Evolutionary conservation across 1,139 yeast species (phyloP).

Genomic region (Scheffersomyces quercinus): DNA sequence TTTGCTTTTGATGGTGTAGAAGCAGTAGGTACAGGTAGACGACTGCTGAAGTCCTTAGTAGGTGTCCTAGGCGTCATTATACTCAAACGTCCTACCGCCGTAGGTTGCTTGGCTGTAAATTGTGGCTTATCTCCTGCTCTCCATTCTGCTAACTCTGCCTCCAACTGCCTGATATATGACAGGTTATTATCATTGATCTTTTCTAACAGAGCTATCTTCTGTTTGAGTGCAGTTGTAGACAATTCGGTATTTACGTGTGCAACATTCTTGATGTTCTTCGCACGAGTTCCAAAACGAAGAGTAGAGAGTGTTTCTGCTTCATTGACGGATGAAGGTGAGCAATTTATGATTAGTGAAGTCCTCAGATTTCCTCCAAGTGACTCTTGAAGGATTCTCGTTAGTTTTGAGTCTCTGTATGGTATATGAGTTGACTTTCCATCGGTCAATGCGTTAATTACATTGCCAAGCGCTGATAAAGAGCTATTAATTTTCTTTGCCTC

Average conservation of each 20-base stretch:
- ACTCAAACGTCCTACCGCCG: conserved; percentile 5
- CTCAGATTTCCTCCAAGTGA: conserved; percentile 86
- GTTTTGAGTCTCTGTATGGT: conserved; percentile 81
- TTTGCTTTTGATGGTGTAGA: conserved; percentile 13
- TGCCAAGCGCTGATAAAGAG: conserved; percentile 76
- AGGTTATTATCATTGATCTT: conserved; percentile 46
- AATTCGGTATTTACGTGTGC: conserved; percentile 72
- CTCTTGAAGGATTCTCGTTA: conserved; percentile 81
- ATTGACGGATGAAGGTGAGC: conserved; percentile 67
- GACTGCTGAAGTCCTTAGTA: conserved; percentile 6
- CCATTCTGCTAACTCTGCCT: conserved; percentile 42
- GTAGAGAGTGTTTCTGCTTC: conserved; percentile 75
- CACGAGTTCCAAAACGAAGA: conserved; percentile 76
- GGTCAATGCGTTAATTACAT: conserved; percentile 77
- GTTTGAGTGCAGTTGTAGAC: conserved; percentile 56
- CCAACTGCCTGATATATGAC: conserved; percentile 48
- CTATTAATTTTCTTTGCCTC: conserved; percentile 85
- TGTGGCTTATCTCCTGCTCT: conserved; percentile 13
- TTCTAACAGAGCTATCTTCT: conserved; percentile 50
- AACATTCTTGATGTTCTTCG: conserved; percentile 67
- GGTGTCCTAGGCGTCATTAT: conserved; percentile 12
- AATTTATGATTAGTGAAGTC: conserved; percentile 75
- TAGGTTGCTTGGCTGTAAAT: conserved; percentile 8
- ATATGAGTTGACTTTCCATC: conserved; percentile 66
- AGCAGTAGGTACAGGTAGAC: conserved; percentile 9